Conservation (phyloP, 225 moss, liverwort and hornwort species). For the Sphagnum tenellum region DNA sequence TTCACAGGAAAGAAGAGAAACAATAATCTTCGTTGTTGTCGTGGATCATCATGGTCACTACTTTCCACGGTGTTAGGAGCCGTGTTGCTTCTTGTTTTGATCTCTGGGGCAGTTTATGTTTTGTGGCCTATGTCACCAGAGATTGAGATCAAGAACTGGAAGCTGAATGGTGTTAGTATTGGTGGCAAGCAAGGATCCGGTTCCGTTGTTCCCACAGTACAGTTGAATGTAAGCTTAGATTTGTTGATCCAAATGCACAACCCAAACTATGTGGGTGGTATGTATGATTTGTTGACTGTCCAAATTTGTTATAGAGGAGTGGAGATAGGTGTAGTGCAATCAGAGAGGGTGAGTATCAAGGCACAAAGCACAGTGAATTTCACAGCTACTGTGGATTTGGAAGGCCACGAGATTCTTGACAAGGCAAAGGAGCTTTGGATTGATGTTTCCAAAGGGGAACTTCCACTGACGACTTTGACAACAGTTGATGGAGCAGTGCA, state of each 20-base stretch:
- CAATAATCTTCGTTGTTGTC: too few relatives aligned
- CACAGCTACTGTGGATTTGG: conserved; percentile 53
- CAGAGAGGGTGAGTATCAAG: conserved; percentile 37
- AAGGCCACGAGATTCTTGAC: conserved; percentile 43
- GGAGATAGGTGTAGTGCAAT: conserved; percentile 52
- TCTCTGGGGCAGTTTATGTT: conserved; percentile 29
- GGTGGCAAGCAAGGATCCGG: conserved; percentile 13
- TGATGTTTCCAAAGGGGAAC: conserved; percentile 41
- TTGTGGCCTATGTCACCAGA: conserved; percentile 50
- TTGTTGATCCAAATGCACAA: conserved; percentile 55
- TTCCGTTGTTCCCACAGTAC: conserved; percentile 54
- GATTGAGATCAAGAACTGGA: conserved; percentile 43
- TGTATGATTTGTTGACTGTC: conserved; percentile 53
- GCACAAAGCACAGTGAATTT: conserved; percentile 46
- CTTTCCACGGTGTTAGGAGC: conserved; percentile 7
- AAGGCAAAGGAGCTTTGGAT: conserved; percentile 53
- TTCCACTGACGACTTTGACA: conserved; percentile 61
- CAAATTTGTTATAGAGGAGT: conserved; percentile 53
- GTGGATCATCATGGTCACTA: too few relatives aligned
- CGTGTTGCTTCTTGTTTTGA: conserved; percentile 17
- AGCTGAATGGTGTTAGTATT: conserved; percentile 55
- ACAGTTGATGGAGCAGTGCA: conserved; percentile 50
- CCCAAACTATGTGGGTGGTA: conserved; percentile 59
- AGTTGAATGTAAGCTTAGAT: conserved; percentile 65
- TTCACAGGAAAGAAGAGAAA: too few relatives aligned